Evolutionary conservation across 2,329 filamentous ascomycete species (phyloP), one percentile per base, ranked within the genome.

Genomic region (Myriangium duriaei): DNA sequence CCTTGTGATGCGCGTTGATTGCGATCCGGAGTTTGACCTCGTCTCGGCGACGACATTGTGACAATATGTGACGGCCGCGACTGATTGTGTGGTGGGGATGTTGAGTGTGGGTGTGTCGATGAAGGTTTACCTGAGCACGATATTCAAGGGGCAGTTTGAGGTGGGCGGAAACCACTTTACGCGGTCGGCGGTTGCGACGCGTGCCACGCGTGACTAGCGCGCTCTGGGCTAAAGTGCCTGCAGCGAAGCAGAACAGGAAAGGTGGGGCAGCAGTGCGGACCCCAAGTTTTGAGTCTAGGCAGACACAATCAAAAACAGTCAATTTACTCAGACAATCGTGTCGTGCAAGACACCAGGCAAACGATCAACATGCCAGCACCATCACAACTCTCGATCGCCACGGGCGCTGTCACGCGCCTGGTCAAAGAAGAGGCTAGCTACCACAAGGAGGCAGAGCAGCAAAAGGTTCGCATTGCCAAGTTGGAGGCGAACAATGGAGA

Each of bases 361-460:
- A n/a, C n/a, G n/a, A n/a, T 34, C 35, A 60, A 35, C 34, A 94
- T 94, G 86, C 71, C 83, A 3, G 71, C 84, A 19, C 81, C 82
- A 31, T 77, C 79, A 1, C 72, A 78, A 49, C 75, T 95, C 57
- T 62, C 74, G 51, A 91, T 95, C 55, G 77, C 81, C 31, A 91
- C 83, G 15, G 74, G 79, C 44, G 76, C 84, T 13, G 75, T 96
- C 48, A 69, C 73, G 51, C 84, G 91, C 42, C 74, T 96, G 33
- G 74, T 94, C 48, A 95, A 93, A 61, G 91, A 98, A 61, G 84
- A 95, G 60, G 68, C 72, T 28, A 88, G 79, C 51, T 96, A 98
- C 64, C 81, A 87, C 67, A 81, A 81, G 55, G 91, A 98, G 60
- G 71, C 87, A 13, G 66, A 72, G 46, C 68, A 79, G 47, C 87